These are phyloP conservation scores for Pholiota adiposa DNA, from an alignment of 1,284 basidiomycete genomes.

Conservation along the genomic window DNA sequence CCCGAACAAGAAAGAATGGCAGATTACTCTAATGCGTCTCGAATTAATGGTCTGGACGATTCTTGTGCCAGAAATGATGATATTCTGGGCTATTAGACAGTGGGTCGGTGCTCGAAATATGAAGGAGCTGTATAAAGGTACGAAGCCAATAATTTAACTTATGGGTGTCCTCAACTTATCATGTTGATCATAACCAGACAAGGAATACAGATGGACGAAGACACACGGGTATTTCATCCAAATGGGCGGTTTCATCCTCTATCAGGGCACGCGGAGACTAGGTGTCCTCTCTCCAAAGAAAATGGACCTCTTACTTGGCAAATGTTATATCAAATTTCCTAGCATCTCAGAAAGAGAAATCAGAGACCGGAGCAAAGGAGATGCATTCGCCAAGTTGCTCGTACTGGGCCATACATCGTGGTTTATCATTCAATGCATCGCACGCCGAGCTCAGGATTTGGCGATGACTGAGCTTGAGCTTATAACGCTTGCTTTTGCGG, in stretches of 20 bases:
- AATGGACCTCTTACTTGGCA: slow-evolving; percentile 9
- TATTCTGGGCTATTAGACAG: slow-evolving; percentile 22
- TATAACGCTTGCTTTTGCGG: slow-evolving; percentile 32
- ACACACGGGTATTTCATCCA: slow-evolving; percentile 33
- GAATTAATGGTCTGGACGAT: background rate
- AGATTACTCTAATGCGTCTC: background rate
- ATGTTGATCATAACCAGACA: background rate
- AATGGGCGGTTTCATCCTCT: slow-evolving; percentile 37
- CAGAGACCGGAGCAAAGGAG: slow-evolving; percentile 38
- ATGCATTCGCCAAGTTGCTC: slow-evolving; percentile 34
- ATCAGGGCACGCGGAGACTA: slow-evolving; percentile 11
- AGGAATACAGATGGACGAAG: slow-evolving; percentile 26
- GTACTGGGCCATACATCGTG: slow-evolving; percentile 34
- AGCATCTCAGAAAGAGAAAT: slow-evolving; percentile 32
- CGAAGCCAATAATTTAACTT: background rate
- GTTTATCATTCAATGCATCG: slow-evolving; percentile 34
- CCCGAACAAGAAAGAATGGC: background rate
- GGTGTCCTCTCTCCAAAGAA: slow-evolving; percentile 15
- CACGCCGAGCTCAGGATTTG: slow-evolving; percentile 22
- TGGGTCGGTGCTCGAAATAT: slow-evolving; percentile 27
- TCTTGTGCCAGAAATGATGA: slow-evolving; percentile 3
- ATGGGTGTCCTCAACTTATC: background rate
- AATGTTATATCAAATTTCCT: slow-evolving; percentile 21
- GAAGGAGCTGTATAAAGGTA: slow-evolving; percentile 10
- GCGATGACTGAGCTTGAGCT: slow-evolving; percentile 36